Base-by-base conservation (phyloP, 2,329 filamentous ascomycete genomes). In the Trichoderma asperellum region DNA sequence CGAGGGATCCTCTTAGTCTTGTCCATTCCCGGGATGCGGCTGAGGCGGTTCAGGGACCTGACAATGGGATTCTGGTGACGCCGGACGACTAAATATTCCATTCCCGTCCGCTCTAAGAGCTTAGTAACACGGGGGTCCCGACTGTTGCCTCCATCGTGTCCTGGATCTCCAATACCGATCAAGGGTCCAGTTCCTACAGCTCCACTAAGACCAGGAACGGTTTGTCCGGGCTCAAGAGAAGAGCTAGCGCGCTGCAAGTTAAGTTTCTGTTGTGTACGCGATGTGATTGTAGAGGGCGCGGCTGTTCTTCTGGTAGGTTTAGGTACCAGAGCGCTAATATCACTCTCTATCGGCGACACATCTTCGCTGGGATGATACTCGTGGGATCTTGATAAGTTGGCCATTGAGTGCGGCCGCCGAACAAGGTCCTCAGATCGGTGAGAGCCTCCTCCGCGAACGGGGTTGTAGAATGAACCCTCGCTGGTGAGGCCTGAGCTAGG, bases 181-280 rank as follows among this genome's bases (percentile, higher is more conserved):
- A 88, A 75, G 0, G 85, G 83, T 34, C 81, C 83, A 5, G 81
- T 79, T 14, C 82, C 82, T 8, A 80, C 79, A 1, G 80, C 79
- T 5, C 83, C 82, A 7, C 76, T 76, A 32, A 77, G 76, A 21
- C 75, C 77, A 1, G 75, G 68, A 0, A 79, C 76, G 5, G 75
- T 71, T 80, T 89, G 86, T 35, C 86, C 81, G 0, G 88, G 88
- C 73, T 93, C 91, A 59, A 93, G 89, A 72, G 87, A 88, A 4
- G 90, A 92, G 75, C 89, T 91, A 35, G 90, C 91, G 47, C 91
- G 86, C 75, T 93, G 90, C 1, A 93, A 84, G 79, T 92, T 90
- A 16, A 93, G 82, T 75, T 93, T 93, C 77, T 93, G 90, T 78
- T 93, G 90, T 1, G 90, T 92, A 16, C 91, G 85, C 66, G 89